Conservation (phyloP, 768 basidiomycete species). For the Suillus tomentosus region DNA sequence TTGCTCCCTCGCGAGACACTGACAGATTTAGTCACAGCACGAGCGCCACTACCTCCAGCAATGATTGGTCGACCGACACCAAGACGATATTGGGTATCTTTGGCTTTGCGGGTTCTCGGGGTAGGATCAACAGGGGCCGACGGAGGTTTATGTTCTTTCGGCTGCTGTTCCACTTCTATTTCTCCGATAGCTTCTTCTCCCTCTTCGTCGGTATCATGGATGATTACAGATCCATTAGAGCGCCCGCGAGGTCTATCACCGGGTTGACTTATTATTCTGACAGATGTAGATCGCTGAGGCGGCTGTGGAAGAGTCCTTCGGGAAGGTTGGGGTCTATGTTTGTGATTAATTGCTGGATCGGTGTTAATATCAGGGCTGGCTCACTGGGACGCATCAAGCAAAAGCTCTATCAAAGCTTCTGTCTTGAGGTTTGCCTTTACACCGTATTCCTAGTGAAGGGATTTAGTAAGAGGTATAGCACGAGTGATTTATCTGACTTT, state of each 20-base stretch:
- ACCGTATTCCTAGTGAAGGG: constrained; percentile 62
- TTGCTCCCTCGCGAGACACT: constrained; percentile 48
- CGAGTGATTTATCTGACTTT: constrained; percentile 46
- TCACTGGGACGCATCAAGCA: constrained; percentile 54
- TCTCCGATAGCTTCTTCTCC: constrained; percentile 32
- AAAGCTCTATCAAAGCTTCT: constrained; percentile 73
- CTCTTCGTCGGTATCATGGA: constrained; percentile 49
- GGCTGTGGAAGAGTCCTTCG: constrained; percentile 23
- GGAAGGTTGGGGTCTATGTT: constrained; percentile 27
- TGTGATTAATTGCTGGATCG: constrained; percentile 37
- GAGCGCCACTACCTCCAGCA: constrained; percentile 68
- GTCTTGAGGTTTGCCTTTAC: constrained; percentile 84
- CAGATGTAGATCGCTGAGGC: constrained; percentile 33
- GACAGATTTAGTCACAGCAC: constrained; percentile 61
- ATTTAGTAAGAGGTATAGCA: constrained; percentile 19
- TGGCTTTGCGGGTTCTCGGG: constrained; percentile 66
- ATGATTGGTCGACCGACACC: constrained; percentile 71
- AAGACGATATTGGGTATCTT: constrained; percentile 66
- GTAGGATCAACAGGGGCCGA: constrained; percentile 29
- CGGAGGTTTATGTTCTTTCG: constrained; percentile 17
- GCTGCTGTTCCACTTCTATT: constrained; percentile 24
- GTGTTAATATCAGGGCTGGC: constrained; percentile 38
- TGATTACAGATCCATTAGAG: constrained; percentile 38
- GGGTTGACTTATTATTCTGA: constrained; percentile 34
- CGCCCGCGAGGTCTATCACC: constrained; percentile 30